Evolutionary conservation across 768 basidiomycete species (phyloP).

Genomic region (Harrya chromipes): DNA sequence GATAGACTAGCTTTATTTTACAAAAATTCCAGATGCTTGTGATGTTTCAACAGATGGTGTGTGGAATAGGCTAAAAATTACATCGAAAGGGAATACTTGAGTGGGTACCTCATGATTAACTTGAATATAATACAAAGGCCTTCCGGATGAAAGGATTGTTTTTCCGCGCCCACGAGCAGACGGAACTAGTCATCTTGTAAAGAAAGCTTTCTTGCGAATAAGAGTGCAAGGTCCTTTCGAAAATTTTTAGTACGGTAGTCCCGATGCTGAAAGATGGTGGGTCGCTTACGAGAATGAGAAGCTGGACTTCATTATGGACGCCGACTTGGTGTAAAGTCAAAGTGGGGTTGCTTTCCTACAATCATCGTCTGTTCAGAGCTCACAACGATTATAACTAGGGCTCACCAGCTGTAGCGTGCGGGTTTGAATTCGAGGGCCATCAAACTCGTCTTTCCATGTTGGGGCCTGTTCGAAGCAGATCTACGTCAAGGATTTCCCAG

Average conservation of each 20-base stretch:
- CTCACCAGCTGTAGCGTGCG: neutral
- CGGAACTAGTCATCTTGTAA: neutral
- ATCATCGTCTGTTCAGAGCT: neutral
- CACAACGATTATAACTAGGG: neutral
- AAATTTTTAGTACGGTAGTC: neutral
- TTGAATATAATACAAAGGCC: too few species aligned
- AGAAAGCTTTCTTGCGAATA: slow-evolving; percentile 5
- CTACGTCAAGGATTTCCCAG: slow-evolving; percentile 10
- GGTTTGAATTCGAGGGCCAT: neutral
- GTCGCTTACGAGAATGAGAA: slow-evolving; percentile 23
- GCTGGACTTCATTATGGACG: neutral
- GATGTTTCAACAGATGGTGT: neutral
- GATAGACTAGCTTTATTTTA: slow-evolving; percentile 7
- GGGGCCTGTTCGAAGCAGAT: slow-evolving; percentile 9
- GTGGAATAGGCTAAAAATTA: slow-evolving; percentile 9
- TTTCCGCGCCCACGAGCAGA: neutral
- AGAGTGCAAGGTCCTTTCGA: slow-evolving; percentile 24
- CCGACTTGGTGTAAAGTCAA: slow-evolving; percentile 1
- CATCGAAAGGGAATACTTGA: slow-evolving; percentile 1
- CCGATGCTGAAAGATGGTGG: neutral
- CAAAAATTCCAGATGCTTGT: neutral
- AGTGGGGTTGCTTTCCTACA: slow-evolving; percentile 9
- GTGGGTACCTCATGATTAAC: neutral
- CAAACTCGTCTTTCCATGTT: neutral
- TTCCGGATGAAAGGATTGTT: neutral